Evolutionary conservation across 345 rosid species (phyloP), one percentile per base, ranked within the genome.

Genomic region (Salix suchowensis): DNA sequence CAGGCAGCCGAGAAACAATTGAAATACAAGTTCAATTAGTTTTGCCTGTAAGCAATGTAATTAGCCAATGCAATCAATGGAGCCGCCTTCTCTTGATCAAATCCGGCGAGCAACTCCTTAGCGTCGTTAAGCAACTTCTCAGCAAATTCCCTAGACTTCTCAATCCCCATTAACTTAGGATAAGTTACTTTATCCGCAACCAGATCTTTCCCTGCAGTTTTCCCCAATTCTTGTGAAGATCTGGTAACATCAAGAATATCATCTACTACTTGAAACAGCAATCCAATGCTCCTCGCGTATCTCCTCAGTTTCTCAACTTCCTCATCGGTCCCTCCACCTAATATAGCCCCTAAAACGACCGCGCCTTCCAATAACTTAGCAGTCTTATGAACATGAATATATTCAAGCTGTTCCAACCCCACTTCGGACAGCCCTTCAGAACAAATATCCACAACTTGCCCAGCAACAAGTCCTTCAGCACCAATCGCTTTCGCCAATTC

Each of bases 171-270:
- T n/a, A 93, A 80, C 82, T 91, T 96, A 0, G 99, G 98, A 74
- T 92, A 96, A 0, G 97, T 96, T 13, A 78, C 74, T 58, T 93
- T 93, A 80, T 92, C 97, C 0, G 98, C 97, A 67, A 90, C 85
- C 87, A 96, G 80, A 73, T 96, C 99, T 82, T 96, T 96, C 24
- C 99, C 98, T 0, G 97, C 99, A 5, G 99, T 93, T 85, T 96
- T 93, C 28, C 99, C 99, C 73, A 93, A 58, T 69, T 96, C 97
- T 54, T 88, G 48, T 0, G 97, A 92, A 1, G 99, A 92, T 78
- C 82, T 88, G 2, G 99, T 96, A 68, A 96, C 87, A 76, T 96
- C 99, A 66, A 96, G 90, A n/a, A 96, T 92, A 67, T 93, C 97
- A 82, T 96, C 99, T 75, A 96, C 97, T 9, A 96, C 97, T 70